Base-by-base conservation (phyloP, 2,329 filamentous ascomycete species). In the Phaeosphaeria sp. region DNA sequence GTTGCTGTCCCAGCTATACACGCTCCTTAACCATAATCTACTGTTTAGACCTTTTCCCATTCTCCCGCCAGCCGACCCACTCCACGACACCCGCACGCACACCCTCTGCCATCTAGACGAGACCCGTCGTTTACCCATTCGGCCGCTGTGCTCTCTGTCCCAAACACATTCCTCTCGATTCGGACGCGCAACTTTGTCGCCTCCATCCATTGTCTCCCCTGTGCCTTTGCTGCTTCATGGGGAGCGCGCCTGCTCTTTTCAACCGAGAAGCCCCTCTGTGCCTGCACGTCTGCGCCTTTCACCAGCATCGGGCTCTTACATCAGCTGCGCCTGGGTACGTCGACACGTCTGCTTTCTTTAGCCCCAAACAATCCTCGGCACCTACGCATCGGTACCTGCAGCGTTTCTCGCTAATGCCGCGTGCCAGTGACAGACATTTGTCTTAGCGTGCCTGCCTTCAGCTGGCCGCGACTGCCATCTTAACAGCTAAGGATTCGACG, bases 181-280 rank as follows among this genome's bases (percentile, higher is more conserved):
- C 13, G 42, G 21, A 44, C 11, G 36, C 30, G 33, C 20, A n/a
- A 27, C 50, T 39, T 46, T 41, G 30, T 42, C 33, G 33, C 33
- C 48, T 39, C 27, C 21, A 9, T 22, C 15, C 13, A 23, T 55
- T 52, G 55, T 51, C 47, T 57, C 48, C 54, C 63, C 56, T 33
- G 30, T 25, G 44, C 48, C 22, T 56, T 60, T 50, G 46, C 48
- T 58, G 53, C 65, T 74, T 65, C 63, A 73, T 75, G 73, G 69
- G 69, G 60, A 54, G 59, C 56, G 63, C 63, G 50, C 50, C 62
- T 63, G 59, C 64, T 64, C 55, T 55, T 57, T 61, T 54, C 60
- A 41, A 49, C 52, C 55, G 51, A 47, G 50, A 36, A 48, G 54
- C 60, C 55, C 13, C 44, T 46, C 44, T 46, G 44, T 46, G 44